Evolutionary conservation across 2,329 filamentous ascomycete genomes (phyloP), one percentile per base, ranked within the genome.

Genomic region (Pestalotiopsis sp.): DNA sequence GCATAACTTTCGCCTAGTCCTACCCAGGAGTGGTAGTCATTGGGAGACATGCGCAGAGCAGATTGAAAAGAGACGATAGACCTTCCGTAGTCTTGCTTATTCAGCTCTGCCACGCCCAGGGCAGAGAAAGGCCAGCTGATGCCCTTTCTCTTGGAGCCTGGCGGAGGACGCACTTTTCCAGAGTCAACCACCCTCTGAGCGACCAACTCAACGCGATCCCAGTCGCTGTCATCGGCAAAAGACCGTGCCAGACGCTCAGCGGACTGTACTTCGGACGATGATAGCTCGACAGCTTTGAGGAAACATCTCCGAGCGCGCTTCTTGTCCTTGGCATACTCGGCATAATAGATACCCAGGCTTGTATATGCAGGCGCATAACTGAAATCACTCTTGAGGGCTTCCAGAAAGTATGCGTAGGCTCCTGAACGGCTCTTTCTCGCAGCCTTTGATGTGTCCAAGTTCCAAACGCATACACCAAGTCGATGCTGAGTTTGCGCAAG

Each of bases 1-100:
- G 98, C 92, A 76, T 99, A 99, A 76, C 94, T 97, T 81, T 99
- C 96, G n/a, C 95, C 96, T 1, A 99, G 86, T 1, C 96, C 96
- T 27, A 99, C 93, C 90, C 95, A 99, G 0, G 93, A 97, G 80
- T 99, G 92, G 76, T 98, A 98, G 79, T 98, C 94, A 57, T 91
- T 85, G 0, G 95, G 94, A 2, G 90, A 89, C 62, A 97, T 93
- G 66, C 95, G 88, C 41, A 99, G 84, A 12, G 96, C 95, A 1
- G 93, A 90, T 76, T 98, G 93, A 78, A 98, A 99, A 0, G 94
- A 97, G 9, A 95, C 91, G 66, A 98, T 94, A 45, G 94, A 94
- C 77, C 93, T 92, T 73, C 91, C 85, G 74, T 95, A 98, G 70
- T 97, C 94, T 77, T 97, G 94, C 78, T 94, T 96, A 81, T 97